Conservation (phyloP, 345 rosid genomes). For the Noccaea caerulescens region DNA sequence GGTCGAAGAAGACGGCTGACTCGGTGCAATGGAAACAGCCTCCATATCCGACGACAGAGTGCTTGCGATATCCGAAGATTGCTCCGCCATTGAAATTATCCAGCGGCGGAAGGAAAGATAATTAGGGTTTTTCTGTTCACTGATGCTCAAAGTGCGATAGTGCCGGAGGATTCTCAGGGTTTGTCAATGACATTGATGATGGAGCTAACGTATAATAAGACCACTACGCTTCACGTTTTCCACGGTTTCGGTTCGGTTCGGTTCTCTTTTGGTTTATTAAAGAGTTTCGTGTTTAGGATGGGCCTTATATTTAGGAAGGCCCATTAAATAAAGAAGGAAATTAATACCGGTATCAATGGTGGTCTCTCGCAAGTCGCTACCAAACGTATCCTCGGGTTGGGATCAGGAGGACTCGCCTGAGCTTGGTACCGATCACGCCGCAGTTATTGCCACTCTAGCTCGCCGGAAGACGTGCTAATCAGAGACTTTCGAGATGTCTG, state of each 20-base stretch:
- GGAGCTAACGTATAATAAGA: not conserved
- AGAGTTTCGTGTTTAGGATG: not conserved
- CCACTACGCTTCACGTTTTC: constrained; percentile 23
- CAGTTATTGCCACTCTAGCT: not conserved
- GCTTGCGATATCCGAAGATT: not conserved
- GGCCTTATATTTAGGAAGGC: constrained; percentile 24
- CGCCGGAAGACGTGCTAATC: constrained; percentile 4
- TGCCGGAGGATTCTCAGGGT: not conserved
- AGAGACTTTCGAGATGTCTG: constrained; percentile 39
- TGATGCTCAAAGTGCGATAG: not conserved
- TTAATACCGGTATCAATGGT: not conserved
- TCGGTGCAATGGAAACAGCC: not conserved
- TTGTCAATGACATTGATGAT: constrained; percentile 7
- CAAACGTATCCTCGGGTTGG: constrained; percentile 26
- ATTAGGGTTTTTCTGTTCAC: not conserved
- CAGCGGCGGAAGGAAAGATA: constrained; percentile 15
- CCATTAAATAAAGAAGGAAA: not conserved
- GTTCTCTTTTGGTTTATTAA: not conserved
- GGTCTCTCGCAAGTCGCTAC: constrained; percentile 27
- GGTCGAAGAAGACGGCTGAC: constrained; percentile 30
- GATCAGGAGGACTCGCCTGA: constrained; percentile 29
- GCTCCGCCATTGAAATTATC: constrained; percentile 21
- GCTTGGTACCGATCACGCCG: constrained; percentile 36
- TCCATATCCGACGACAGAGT: constrained; percentile 20
- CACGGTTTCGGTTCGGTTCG: not conserved